phyloP scores from a whole-genome alignment of 441 rosid species.

The Macaranga tanarius region DNA sequence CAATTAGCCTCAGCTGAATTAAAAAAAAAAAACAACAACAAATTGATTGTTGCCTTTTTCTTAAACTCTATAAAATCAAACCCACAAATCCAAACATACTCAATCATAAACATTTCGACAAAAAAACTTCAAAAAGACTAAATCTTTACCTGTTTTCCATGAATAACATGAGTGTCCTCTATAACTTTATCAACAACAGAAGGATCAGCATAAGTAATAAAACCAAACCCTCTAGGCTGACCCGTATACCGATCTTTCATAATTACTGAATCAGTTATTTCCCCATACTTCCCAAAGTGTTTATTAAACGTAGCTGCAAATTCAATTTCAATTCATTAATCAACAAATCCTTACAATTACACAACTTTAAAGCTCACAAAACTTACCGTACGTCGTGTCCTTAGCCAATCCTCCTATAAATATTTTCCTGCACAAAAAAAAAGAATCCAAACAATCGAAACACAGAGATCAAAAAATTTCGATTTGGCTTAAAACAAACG shows the following conservation, averaged over 20 bases:
- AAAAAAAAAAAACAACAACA: no score
- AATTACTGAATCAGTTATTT: conserved; percentile 82
- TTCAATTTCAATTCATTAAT: neutral
- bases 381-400: conserved; percentile 66
- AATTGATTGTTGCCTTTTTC: no score
- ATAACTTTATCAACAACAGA: conserved; percentile 83
- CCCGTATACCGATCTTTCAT: conserved; percentile 89
- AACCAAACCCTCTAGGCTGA: conserved; percentile 93
- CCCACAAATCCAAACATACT: neutral
- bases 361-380: neutral
- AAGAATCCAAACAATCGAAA: neutral
- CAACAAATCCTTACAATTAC: neutral
- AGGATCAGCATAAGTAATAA: conserved; percentile 87
- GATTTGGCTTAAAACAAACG: neutral
- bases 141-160: conserved; percentile 68
- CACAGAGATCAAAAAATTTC: neutral
- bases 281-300: conserved; percentile 83
- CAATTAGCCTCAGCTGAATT: no score
- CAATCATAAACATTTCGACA: no score
- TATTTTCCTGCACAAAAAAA: conserved; percentile 58
- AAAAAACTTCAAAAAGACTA: neutral
- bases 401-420: conserved; percentile 92
- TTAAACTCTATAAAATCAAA: no score
- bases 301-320: conserved; percentile 62
- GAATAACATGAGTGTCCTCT: conserved; percentile 65